phyloP scores from a whole-genome alignment of 2,329 filamentous ascomycete genomes.

The Colletotrichum sp. region DNA sequence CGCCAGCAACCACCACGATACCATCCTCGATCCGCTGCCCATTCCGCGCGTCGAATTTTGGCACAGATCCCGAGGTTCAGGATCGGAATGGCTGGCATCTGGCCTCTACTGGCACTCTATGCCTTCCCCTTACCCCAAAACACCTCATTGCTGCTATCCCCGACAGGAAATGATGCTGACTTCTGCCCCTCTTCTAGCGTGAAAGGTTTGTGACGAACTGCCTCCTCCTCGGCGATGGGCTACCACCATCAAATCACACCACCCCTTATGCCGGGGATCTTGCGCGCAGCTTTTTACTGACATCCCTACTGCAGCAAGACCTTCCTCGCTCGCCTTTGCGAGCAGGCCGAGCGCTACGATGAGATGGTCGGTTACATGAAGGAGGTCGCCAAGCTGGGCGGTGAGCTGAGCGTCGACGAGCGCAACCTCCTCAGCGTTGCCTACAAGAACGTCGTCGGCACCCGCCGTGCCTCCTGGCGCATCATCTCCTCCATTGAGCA shows the following conservation, averaged over 20 bases:
- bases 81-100: not conserved
- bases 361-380: conserved; percentile 99
- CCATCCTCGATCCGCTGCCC: not conserved
- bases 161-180: conserved; percentile 34
- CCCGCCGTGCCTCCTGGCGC: conserved; percentile 97
- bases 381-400: conserved; percentile 91
- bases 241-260: conserved; percentile 2
- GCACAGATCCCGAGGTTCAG: not conserved
- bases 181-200: conserved; percentile 55
- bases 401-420: conserved; percentile 92
- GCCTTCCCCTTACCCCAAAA: not conserved
- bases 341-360: conserved; percentile 99
- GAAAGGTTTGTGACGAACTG: conserved; percentile 62
- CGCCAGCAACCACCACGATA: not conserved
- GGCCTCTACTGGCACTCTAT: not conserved
- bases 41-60: not conserved
- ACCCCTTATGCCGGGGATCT: conserved; percentile 7
- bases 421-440: conserved; percentile 98
- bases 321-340: conserved; percentile 98
- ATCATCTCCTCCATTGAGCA: conserved; percentile 99
- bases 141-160: not conserved
- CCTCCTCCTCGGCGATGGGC: conserved; percentile 3
- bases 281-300: conserved; percentile 13
- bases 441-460: conserved; percentile 99
- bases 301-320: conserved; percentile 76